Base-by-base conservation (phyloP, 148 eudicot genomes). In the Persicaria tinctoria region DNA sequence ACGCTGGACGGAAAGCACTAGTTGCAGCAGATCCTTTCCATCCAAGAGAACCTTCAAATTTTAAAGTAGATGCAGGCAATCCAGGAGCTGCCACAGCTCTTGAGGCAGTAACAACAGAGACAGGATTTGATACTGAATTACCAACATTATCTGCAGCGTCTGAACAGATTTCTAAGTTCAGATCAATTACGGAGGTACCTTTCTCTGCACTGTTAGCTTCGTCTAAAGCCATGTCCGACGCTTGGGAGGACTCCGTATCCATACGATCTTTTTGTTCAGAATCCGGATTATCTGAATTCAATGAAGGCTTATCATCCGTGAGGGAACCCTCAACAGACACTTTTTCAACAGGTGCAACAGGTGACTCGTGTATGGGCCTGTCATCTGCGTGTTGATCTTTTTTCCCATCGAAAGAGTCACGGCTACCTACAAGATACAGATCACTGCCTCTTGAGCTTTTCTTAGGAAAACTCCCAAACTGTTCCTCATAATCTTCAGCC, bases 21-120 rank as follows among this genome's bases (percentile, higher is more conserved):
- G 97, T 92, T 62, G 88, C 86, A 69, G 96, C 97, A 46, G 99
- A 91, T 56, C 96, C 97, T 87, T 95, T 95, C 96, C 97, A 90
- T 12, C 90, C 96, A 77, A 83, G 96, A 77, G 83, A 80, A 41
- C 97, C 99, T 79, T 92, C 99, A 81, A 89, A 92, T 80, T 86
- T 85, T 68, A 95, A 79, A 68, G 96, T 91, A 41, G 90, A 77
- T 53, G 59, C 75, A 23, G 90, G 93, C 56, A 82, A 75, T 72
- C 84, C 91, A 79, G 89, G 74, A 66, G 87, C 86, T 6, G 89
- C 87, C 64, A 85, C 80, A n/a, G 91, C 94, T 83, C 87, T 85
- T 64, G 96, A 83, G 74, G 92, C 96, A 74, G 96, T 88, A 83
- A 86, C 90, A 53, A 87, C 80, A 5, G 97, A 85, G 49, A 87